Percentiles rank a stretch among this genome's conserved stretches.
Conservation (phyloP, 1,284 basidiomycete species). For the Heterobasidion occidentale region DNA sequence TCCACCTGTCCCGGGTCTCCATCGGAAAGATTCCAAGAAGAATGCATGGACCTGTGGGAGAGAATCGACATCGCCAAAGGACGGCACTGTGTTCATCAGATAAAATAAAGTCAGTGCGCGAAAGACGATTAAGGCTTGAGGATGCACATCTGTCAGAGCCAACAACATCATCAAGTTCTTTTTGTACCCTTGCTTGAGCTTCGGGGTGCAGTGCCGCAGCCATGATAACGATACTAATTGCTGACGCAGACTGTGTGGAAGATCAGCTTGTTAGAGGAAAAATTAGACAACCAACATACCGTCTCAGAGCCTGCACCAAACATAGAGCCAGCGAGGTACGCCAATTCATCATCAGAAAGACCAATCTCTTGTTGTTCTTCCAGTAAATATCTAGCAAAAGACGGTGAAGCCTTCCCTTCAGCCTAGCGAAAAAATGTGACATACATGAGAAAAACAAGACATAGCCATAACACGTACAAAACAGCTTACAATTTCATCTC, state of each 20-base stretch:
- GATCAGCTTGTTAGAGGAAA: too few species aligned
- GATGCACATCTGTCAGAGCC: conserved; percentile 40
- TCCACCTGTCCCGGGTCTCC: conserved; percentile 52
- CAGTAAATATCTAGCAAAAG: conserved; percentile 49
- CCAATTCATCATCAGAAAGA: conserved; percentile 44
- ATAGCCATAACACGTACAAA: too few species aligned
- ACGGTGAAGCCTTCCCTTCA: conserved; percentile 29
- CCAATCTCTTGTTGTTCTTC: conserved; percentile 42
- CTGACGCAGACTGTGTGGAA: conserved; percentile 36
- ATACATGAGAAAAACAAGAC: too few species aligned
- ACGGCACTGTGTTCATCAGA: conserved; percentile 30
- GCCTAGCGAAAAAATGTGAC: conserved; percentile 16
- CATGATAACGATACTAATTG: conserved; percentile 49
- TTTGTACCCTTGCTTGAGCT: conserved; percentile 45
- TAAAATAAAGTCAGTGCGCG: too few species aligned
- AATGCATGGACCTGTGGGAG: conserved; percentile 56
- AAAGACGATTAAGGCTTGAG: too few species aligned
- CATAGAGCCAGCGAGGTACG: conserved; percentile 54
- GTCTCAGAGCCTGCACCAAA: conserved; percentile 63
- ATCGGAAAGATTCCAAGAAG: conserved; percentile 51
- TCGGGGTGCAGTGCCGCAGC: conserved; percentile 57
- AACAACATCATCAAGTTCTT: conserved; percentile 51
- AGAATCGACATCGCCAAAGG: conserved; percentile 37
- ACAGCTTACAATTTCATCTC: conserved; percentile 32
- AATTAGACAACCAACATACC: conserved; percentile 14